Percentiles rank a stretch among this genome's conserved stretches.
Evolutionary conservation across 495 filamentous ascomycete genomes (phyloP).

Genomic region (Hypoxylon intermedium): DNA sequence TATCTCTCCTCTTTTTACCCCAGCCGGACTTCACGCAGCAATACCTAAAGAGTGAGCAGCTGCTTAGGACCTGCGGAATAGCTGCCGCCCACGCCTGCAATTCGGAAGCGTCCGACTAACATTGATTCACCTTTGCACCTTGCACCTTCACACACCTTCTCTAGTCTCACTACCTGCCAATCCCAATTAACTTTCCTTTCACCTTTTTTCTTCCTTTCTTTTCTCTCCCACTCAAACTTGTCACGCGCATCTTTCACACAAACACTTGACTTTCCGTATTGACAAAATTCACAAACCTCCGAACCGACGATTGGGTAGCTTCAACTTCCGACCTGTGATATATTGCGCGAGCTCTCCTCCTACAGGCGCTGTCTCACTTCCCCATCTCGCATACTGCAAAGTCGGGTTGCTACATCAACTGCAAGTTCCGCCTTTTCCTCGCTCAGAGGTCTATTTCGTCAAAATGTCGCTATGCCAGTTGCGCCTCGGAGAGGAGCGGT

Average conservation of each 20-base stretch:
- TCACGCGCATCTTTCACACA: too few relatives aligned
- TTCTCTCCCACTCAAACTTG: too few relatives aligned
- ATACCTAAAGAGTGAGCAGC: conserved; percentile 15
- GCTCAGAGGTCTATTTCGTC: background rate
- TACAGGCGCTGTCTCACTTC: background rate
- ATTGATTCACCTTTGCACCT: conserved; percentile 4
- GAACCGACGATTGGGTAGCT: too few relatives aligned
- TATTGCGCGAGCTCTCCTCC: too few relatives aligned
- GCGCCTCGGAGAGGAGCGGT: conserved; percentile 91
- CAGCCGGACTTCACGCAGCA: background rate
- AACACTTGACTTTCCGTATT: too few relatives aligned
- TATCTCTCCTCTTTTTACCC: conserved; percentile 1
- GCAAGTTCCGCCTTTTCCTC: background rate
- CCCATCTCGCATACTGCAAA: background rate
- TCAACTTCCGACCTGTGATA: too few relatives aligned
- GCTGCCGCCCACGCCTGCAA: conserved; percentile 4
- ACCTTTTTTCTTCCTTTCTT: conserved; percentile 1
- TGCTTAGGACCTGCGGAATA: conserved; percentile 8
- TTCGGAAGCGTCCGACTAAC: conserved; percentile 14
- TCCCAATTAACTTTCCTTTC: too few relatives aligned
- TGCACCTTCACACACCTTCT: conserved; percentile 9
- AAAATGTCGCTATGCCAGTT: conserved; percentile 88
- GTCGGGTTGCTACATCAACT: background rate
- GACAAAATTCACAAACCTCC: too few relatives aligned
- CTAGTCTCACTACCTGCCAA: background rate